These are phyloP conservation scores for Phaeolepiota aurea DNA, from an alignment of 768 basidiomycete genomes.

Conservation along the genomic window DNA sequence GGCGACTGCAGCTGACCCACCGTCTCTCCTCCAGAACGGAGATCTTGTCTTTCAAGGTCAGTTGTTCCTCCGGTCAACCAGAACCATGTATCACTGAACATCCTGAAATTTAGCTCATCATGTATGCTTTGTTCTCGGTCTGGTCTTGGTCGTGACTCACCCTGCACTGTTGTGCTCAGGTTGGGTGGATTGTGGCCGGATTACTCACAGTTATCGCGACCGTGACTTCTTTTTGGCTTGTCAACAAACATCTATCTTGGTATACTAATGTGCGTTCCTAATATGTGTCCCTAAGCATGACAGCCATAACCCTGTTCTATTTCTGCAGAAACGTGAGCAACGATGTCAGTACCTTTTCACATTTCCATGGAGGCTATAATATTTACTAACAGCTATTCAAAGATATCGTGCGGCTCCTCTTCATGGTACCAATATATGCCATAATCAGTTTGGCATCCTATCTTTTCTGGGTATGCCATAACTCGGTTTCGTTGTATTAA, in stretches of 20 bases:
- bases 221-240: conserved; percentile 62
- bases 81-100: background rate
- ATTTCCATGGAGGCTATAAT: background rate
- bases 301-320: background rate
- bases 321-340: conserved; percentile 55
- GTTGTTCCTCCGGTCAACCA: background rate
- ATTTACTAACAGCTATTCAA: conserved; percentile 1
- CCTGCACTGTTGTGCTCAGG: conserved; percentile 21
- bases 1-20: conserved; percentile 31
- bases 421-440: conserved; percentile 76
- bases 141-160: background rate
- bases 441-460: conserved; percentile 60
- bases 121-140: conserved; percentile 24
- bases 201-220: conserved; percentile 50
- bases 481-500: too few relatives aligned
- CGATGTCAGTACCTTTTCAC: conserved; percentile 34
- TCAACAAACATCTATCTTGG: conserved; percentile 62
- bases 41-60: conserved; percentile 53
- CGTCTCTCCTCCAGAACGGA: conserved; percentile 56
- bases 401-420: conserved; percentile 69
- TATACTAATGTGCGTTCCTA: conserved; percentile 52
- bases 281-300: too few relatives aligned
- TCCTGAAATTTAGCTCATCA: conserved; percentile 45
- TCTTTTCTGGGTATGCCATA: conserved; percentile 61
- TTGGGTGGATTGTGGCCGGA: conserved; percentile 64